phyloP scores from a whole-genome alignment of 148 eudicot species.

The Mesembryanthemum crystallinum region DNA sequence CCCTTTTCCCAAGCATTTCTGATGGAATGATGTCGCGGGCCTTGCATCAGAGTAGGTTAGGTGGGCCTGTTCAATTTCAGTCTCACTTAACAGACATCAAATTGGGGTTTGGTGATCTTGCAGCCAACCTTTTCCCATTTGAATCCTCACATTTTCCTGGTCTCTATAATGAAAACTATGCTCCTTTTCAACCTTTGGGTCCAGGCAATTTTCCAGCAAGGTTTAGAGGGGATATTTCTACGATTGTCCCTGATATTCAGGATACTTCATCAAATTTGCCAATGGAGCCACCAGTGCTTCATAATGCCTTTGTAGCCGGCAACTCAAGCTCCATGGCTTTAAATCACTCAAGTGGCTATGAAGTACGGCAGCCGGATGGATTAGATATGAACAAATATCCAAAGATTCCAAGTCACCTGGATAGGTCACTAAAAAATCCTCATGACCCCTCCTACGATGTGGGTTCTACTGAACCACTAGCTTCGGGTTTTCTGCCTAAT shows the following conservation, averaged over 20 bases:
- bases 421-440: constrained; percentile 36
- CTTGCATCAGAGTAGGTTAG: constrained; percentile 55
- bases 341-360: constrained; percentile 33
- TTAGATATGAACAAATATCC: constrained; percentile 25
- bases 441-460: constrained; percentile 27
- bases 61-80: constrained; percentile 53
- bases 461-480: constrained; percentile 28
- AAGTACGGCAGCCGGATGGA: constrained; percentile 34
- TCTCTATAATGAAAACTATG: constrained; percentile 32
- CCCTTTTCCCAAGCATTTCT: constrained; percentile 55
- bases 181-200: constrained; percentile 40
- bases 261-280: constrained; percentile 38
- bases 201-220: constrained; percentile 42
- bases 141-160: constrained; percentile 42
- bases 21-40: constrained; percentile 85
- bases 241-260: constrained; percentile 43
- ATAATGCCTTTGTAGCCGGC: constrained; percentile 43
- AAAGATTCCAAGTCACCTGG: constrained; percentile 38
- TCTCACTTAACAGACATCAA: constrained; percentile 83
- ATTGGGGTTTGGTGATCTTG: constrained; percentile 63
- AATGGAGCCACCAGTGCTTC: constrained; percentile 45
- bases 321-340: constrained; percentile 35
- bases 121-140: constrained; percentile 35
- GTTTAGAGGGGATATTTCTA: constrained; percentile 42
- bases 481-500: constrained; percentile 33